These are phyloP conservation scores for Podochytrium sp. DNA, from an alignment of 192 early-diverging fungal species.

Conservation along the genomic window DNA sequence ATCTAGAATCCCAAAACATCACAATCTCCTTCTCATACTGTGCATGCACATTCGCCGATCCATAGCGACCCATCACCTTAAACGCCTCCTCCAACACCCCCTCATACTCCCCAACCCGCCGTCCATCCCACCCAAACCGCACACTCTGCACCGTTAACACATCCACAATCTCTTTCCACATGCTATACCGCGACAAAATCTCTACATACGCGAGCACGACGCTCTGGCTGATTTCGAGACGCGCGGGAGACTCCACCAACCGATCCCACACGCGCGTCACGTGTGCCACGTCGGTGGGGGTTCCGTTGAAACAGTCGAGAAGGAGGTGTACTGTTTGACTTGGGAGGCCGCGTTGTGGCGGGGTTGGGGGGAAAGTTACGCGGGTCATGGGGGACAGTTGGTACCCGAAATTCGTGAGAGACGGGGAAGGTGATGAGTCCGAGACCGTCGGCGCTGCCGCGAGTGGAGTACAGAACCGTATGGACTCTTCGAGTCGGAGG, in stretches of 20 bases:
- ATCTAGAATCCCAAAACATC: not conserved
- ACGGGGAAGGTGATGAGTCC: not conserved
- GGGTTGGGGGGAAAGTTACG: not conserved
- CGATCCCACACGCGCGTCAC: not conserved
- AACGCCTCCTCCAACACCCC: not conserved
- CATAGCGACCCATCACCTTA: not conserved
- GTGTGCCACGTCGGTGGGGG: not conserved
- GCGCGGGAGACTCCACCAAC: not conserved
- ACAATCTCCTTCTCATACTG: not conserved
- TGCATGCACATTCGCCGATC: not conserved
- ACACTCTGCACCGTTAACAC: not conserved
- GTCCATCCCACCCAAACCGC: not conserved
- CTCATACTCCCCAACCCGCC: not conserved
- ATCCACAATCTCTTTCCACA: not conserved
- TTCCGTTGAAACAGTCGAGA: constrained; percentile 11
- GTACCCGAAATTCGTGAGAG: not conserved
- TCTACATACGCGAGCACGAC: constrained; percentile 11
- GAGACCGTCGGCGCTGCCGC: not conserved
- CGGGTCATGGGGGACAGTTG: not conserved
- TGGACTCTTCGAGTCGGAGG: constrained; percentile 2
- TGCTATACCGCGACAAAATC: not conserved
- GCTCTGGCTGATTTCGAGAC: not conserved
- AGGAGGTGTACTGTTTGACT: not conserved
- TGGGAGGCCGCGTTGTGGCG: not conserved
- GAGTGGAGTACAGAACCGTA: not conserved